These are phyloP conservation scores for Trypanosoma conorhini DNA, from an alignment of 208 protist species.

Conservation along the genomic window DNA sequence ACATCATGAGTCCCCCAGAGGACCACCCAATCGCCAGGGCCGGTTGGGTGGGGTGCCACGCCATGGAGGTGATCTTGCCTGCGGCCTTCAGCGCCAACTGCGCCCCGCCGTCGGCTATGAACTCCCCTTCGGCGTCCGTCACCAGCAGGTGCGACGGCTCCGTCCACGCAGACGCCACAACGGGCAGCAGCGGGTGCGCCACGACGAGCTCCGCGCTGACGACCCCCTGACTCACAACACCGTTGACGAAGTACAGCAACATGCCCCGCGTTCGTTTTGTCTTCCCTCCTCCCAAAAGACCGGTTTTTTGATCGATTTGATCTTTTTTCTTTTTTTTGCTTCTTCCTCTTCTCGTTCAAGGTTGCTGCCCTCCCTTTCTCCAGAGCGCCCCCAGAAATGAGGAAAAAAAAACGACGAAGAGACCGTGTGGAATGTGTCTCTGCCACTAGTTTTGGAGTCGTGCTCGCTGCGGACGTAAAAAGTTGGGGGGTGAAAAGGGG, in stretches of 20 bases:
- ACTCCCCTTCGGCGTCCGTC: constrained; percentile 80
- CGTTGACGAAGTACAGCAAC: constrained; percentile 77
- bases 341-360: background rate
- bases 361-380: constrained; percentile 2
- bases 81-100: constrained; percentile 25
- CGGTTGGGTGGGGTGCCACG: constrained; percentile 84
- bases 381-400: background rate
- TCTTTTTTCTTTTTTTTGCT: constrained; percentile 6
- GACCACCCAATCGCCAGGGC: constrained; percentile 85
- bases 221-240: constrained; percentile 52
- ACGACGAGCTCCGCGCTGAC: constrained; percentile 57
- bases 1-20: constrained; percentile 73
- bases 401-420: too few species aligned
- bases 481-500: background rate
- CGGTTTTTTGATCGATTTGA: background rate
- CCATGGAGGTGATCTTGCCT: constrained; percentile 46
- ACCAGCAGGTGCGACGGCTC: constrained; percentile 70
- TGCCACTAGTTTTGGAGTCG: background rate
- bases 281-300: background rate
- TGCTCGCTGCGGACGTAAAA: background rate
- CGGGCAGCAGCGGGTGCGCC: constrained; percentile 52
- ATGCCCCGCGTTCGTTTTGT: constrained; percentile 26
- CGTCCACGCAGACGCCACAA: constrained; percentile 70
- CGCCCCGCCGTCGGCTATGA: constrained; percentile 45
- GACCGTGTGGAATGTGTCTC: background rate